phyloP scores from a whole-genome alignment of 768 basidiomycete genomes.

The Pulveroboletus sp. region DNA sequence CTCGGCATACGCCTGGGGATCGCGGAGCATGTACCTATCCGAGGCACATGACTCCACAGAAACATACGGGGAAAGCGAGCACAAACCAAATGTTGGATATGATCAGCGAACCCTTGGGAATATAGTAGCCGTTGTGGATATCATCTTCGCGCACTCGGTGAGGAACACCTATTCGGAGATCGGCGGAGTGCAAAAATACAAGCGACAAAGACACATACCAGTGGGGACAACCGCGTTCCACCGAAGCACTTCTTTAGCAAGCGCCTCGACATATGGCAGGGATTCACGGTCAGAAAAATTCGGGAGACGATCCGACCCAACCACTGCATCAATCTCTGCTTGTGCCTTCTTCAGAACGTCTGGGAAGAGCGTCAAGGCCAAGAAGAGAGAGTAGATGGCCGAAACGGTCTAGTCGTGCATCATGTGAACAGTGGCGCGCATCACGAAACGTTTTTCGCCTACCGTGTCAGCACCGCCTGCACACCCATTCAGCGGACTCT shows the following conservation, averaged over 20 bases:
- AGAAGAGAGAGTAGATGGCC: slow-evolving; percentile 57
- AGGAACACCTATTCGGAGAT: slow-evolving; percentile 33
- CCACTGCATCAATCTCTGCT: slow-evolving; percentile 56
- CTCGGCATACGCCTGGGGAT: slow-evolving; percentile 42
- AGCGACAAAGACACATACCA: slow-evolving; percentile 32
- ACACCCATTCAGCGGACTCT: slow-evolving; percentile 1
- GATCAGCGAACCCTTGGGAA: slow-evolving; percentile 45
- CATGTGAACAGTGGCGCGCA: slow-evolving; percentile 1
- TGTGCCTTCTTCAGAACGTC: slow-evolving; percentile 58
- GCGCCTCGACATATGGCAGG: slow-evolving; percentile 60
- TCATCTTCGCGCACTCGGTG: slow-evolving; percentile 62
- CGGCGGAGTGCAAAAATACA: slow-evolving; percentile 19
- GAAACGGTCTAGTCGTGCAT: slow-evolving; percentile 53
- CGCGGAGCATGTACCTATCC: slow-evolving; percentile 32
- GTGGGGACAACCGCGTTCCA: slow-evolving; percentile 40
- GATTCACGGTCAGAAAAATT: slow-evolving; percentile 54
- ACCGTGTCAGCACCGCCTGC: slow-evolving; percentile 49
- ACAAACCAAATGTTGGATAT: slow-evolving; percentile 24
- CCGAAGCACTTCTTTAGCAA: slow-evolving; percentile 55
- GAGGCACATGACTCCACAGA: neutral
- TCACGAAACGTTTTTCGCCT: slow-evolving; percentile 5
- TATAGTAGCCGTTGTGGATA: slow-evolving; percentile 57
- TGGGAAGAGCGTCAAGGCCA: slow-evolving; percentile 58
- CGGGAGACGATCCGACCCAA: slow-evolving; percentile 61
- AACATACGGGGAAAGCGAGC: slow-evolving; percentile 1